Percentiles rank a stretch among this genome's conserved stretches.
phyloP scores from a whole-genome alignment of 345 rosid species.

The Gossypium herbaceum region DNA sequence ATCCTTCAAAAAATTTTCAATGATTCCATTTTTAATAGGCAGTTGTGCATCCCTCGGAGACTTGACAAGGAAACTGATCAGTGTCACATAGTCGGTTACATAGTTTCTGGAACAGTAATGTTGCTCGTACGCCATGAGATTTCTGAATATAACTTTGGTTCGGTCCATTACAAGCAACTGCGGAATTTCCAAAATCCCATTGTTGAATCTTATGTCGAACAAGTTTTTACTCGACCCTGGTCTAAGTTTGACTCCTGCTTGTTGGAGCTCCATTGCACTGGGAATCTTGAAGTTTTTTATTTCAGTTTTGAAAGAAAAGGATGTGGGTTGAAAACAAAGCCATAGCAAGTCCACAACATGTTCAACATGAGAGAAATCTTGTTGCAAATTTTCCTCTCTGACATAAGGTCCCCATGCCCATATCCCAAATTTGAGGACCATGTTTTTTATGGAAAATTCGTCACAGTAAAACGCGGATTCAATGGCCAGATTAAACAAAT shows the following conservation, averaged over 20 bases:
- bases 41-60: background rate
- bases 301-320: background rate
- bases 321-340: background rate
- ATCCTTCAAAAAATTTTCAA: background rate
- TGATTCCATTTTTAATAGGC: background rate
- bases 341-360: background rate
- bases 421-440: background rate
- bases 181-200: background rate
- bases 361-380: background rate
- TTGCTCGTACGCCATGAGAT: background rate
- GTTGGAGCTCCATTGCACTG: background rate
- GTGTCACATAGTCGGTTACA: background rate
- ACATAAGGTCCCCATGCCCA: background rate
- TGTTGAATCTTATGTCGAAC: background rate
- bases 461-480: no score
- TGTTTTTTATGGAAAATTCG: background rate
- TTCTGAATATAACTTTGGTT: background rate
- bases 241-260: background rate
- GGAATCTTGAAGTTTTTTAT: background rate
- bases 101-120: background rate
- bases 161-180: background rate
- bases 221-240: background rate
- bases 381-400: background rate
- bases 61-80: background rate
- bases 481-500: background rate